Conservation (phyloP, 2,329 filamentous ascomycete species). For the Alternaria consortialis region DNA sequence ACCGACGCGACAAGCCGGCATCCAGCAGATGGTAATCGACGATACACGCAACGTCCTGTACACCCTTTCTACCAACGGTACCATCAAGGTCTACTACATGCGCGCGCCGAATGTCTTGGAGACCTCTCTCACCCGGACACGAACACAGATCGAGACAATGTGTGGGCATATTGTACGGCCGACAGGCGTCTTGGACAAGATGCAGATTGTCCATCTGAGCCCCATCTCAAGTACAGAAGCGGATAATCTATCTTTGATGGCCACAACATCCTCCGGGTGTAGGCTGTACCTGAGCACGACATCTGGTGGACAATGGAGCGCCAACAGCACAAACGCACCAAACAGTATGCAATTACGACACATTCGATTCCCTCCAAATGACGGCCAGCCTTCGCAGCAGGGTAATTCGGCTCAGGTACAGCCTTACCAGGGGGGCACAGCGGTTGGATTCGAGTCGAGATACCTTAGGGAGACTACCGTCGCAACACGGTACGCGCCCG, state of each 20-base stretch:
- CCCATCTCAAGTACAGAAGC: constrained; percentile 83
- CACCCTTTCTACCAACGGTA: constrained; percentile 85
- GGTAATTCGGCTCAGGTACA: constrained; percentile 40
- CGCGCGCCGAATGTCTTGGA: constrained; percentile 65
- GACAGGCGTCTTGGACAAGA: constrained; percentile 72
- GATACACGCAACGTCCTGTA: constrained; percentile 89
- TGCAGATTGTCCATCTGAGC: constrained; percentile 83
- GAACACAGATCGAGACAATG: constrained; percentile 67
- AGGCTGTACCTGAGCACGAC: constrained; percentile 92
- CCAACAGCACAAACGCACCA: constrained; percentile 72
- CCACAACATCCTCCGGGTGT: constrained; percentile 88
- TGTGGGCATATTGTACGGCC: constrained; percentile 85
- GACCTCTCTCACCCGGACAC: constrained; percentile 64
- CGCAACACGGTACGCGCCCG: constrained; percentile 76
- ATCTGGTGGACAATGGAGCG: constrained; percentile 70
- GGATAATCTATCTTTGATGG: constrained; percentile 85
- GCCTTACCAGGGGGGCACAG: constrained; percentile 39
- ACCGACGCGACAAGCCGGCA: constrained; percentile 62
- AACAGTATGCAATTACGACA: constrained; percentile 98
- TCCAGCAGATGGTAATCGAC: constrained; percentile 85
- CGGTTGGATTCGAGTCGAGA: constrained; percentile 40
- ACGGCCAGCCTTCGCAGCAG: constrained; percentile 31
- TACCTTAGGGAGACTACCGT: constrained; percentile 52
- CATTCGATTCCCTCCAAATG: constrained; percentile 85
- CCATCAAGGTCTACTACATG: constrained; percentile 91